These are phyloP conservation scores for Quercus ilex DNA, from an alignment of 306 rosid genomes.

Conservation along the genomic window DNA sequence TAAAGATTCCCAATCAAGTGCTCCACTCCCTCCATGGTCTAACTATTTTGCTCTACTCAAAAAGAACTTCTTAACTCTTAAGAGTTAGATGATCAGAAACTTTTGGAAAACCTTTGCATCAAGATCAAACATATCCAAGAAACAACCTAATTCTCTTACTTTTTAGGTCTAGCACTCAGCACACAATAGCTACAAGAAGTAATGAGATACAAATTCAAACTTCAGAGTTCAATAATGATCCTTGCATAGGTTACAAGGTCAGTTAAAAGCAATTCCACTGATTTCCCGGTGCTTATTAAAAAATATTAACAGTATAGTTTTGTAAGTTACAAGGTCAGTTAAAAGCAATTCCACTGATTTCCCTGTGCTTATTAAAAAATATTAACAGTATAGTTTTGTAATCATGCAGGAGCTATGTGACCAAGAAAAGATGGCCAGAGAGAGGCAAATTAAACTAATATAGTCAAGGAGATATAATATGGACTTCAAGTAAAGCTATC, in stretches of 20 bases:
- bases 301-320: neutral
- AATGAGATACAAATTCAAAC: neutral
- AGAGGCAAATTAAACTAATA: neutral
- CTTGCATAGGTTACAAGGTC: neutral
- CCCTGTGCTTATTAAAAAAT: neutral
- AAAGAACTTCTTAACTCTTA: neutral
- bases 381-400: neutral
- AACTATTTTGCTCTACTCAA: neutral
- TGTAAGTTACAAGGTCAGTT: neutral
- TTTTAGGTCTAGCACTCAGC: neutral
- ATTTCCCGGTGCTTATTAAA: neutral
- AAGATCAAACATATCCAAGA: neutral
- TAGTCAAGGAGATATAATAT: conserved; percentile 5
- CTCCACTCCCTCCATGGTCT: too few relatives aligned
- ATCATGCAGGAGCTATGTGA: neutral
- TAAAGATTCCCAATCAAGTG: too few relatives aligned
- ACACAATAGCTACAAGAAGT: neutral
- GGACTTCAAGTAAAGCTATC: neutral
- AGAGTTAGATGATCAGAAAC: neutral
- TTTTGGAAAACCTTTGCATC: neutral
- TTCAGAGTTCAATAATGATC: neutral
- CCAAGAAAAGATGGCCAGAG: neutral
- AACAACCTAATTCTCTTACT: neutral
- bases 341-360: neutral
- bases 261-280: neutral